phyloP scores from a whole-genome alignment of 1,284 basidiomycete genomes.

The Apiotrichum sp. region DNA sequence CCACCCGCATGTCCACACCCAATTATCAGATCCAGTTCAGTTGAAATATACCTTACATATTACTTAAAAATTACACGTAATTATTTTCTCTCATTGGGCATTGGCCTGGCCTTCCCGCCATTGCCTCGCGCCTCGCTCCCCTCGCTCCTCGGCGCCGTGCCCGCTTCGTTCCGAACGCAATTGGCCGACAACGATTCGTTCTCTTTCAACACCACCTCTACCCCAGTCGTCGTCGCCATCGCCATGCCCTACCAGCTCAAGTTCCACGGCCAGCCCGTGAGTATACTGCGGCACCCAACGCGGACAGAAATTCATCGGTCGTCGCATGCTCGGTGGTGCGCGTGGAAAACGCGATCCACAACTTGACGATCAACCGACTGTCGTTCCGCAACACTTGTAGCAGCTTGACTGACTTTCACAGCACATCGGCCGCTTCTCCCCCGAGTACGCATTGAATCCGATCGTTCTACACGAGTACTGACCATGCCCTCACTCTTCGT shows the following conservation, averaged over 20 bases:
- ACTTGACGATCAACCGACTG: too few relatives aligned
- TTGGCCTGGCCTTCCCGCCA: too few relatives aligned
- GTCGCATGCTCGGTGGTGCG: too few relatives aligned
- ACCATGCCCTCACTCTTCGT: background rate
- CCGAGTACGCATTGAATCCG: constrained; percentile 24
- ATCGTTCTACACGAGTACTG: background rate
- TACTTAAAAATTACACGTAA: background rate
- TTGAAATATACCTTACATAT: background rate
- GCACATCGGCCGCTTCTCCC: constrained; percentile 31
- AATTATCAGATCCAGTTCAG: too few relatives aligned
- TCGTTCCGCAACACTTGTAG: too few relatives aligned
- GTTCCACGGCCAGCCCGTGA: constrained; percentile 15
- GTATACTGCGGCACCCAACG: background rate
- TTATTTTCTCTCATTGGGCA: too few relatives aligned
- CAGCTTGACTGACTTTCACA: constrained; percentile 4
- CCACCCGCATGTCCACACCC: too few relatives aligned
- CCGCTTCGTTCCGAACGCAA: background rate
- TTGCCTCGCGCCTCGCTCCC: background rate
- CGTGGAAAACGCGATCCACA: too few relatives aligned
- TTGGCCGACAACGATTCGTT: background rate
- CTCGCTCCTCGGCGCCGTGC: background rate
- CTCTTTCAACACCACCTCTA: background rate
- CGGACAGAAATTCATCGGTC: too few relatives aligned
- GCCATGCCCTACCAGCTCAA: constrained; percentile 15
- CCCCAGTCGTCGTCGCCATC: background rate